Evolutionary conservation across 2,329 filamentous ascomycete species (phyloP).

Genomic region (Magnaporthiopsis incrustans): DNA sequence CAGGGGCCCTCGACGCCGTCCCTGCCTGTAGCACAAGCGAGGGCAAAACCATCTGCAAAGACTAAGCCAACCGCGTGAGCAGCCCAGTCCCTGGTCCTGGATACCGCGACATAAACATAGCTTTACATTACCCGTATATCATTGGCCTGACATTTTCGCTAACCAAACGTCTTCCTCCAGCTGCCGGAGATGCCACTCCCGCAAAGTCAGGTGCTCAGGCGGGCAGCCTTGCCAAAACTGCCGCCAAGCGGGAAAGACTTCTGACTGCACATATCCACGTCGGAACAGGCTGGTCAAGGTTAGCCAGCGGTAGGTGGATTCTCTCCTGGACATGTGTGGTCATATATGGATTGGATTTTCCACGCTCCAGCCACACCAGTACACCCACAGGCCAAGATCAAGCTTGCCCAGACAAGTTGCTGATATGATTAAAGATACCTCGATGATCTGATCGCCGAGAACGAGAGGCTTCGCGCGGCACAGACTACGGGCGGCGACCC

Average conservation of each 20-base stretch:
- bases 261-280: constrained; percentile 7
- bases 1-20: neutral
- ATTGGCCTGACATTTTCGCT: neutral
- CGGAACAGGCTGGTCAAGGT: constrained; percentile 8
- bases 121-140: too few relatives aligned
- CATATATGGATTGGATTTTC: too few relatives aligned
- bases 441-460: constrained; percentile 6
- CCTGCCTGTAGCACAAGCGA: neutral
- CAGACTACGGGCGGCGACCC: neutral
- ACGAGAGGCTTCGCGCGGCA: constrained; percentile 3
- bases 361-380: too few relatives aligned
- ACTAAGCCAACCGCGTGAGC: constrained; percentile 6
- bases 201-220: constrained; percentile 7
- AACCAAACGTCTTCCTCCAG: neutral
- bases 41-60: neutral
- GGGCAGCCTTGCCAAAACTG: constrained; percentile 6
- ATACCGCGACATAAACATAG: neutral
- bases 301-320: constrained; percentile 2
- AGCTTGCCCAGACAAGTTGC: neutral
- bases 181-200: constrained; percentile 5
- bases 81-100: too few relatives aligned
- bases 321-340: neutral
- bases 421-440: constrained; percentile 3
- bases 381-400: too few relatives aligned
- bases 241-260: neutral